Base-by-base conservation (phyloP, 192 early-diverging fungal genomes). In the Borealophlyctis nickersoniae region DNA sequence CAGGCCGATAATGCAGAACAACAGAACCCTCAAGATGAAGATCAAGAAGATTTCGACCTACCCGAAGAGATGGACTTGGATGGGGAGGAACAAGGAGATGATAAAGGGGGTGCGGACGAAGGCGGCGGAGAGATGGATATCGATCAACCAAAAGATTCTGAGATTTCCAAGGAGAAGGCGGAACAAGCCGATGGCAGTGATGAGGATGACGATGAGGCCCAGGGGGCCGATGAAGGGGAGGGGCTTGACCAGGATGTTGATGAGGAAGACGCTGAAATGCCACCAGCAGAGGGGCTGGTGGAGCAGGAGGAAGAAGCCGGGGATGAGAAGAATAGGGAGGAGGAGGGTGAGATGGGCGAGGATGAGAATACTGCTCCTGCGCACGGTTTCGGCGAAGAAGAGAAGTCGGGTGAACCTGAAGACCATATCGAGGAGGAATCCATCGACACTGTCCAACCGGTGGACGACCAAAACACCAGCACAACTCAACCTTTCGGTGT, bases 51-150 rank as follows among this genome's bases (percentile, higher is more conserved):
- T 29, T 66, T 88, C 61, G 88, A 92, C 35, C 69, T 93, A 28
- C 90, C 90, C 9, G 91, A 93, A 33, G 84, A 92, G 48, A 56
- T 93, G 75, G 81, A 87, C 58, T 70, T 92, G 52, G 87, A 90
- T 63, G 88, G 85, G 32, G 85, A 81, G 63, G 82, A 7, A 69
- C 78, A 7, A 29, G 81, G 76, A 24, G 66, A 77, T 51, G 68
- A 80, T 31, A 71, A 67, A 22, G 49, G 60, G 4, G 49, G 83
- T 39, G 53, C 53, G 71, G 75, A 11, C 73, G 78, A 7, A 28
- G 78, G 73, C 36, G 70, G 73, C 60, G 65, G 39, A 13, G 58
- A 52, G 11, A 23, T 39, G 39, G 52, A 70, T 69, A 71, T 66
- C 0, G 66, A 66, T 1, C 39, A 52, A 36, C 60, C 51, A 30